Evolutionary conservation across 2,329 filamentous ascomycete species (phyloP).

Genomic region (Leptographium wingfieldii): DNA sequence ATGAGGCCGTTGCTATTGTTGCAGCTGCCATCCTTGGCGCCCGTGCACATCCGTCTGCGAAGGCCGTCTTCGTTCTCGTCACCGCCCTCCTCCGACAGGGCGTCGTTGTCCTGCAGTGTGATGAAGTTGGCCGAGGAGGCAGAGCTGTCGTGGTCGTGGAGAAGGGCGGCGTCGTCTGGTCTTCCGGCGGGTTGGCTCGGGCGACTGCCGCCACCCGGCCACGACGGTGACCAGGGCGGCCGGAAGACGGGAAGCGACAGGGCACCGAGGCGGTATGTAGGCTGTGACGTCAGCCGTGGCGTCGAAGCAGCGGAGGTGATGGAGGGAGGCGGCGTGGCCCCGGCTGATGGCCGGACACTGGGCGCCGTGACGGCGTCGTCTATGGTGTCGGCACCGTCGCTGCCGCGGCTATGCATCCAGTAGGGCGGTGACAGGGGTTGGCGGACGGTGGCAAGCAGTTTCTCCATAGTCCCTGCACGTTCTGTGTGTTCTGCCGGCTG

Average conservation of each 20-base stretch:
- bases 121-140: constrained; percentile 23
- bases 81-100: background rate
- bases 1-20: background rate
- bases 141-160: constrained; percentile 7
- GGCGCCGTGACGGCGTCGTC: background rate
- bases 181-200: background rate
- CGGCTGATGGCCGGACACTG: too few species aligned
- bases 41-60: too few species aligned
- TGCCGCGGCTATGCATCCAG: constrained; percentile 10
- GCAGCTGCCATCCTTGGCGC: background rate
- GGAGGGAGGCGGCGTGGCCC: background rate
- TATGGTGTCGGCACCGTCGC: background rate
- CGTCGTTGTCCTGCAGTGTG: constrained; percentile 49
- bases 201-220: background rate
- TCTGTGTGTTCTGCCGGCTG: background rate
- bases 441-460: background rate
- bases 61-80: background rate
- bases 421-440: constrained; percentile 8
- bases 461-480: background rate
- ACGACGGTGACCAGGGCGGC: background rate
- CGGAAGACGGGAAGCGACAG: background rate
- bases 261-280: background rate
- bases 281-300: background rate
- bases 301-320: background rate
- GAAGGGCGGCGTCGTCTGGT: background rate